These are phyloP conservation scores for Yarrowia phangngaensis DNA, from an alignment of 805 yeast genomes.

Conservation along the genomic window DNA sequence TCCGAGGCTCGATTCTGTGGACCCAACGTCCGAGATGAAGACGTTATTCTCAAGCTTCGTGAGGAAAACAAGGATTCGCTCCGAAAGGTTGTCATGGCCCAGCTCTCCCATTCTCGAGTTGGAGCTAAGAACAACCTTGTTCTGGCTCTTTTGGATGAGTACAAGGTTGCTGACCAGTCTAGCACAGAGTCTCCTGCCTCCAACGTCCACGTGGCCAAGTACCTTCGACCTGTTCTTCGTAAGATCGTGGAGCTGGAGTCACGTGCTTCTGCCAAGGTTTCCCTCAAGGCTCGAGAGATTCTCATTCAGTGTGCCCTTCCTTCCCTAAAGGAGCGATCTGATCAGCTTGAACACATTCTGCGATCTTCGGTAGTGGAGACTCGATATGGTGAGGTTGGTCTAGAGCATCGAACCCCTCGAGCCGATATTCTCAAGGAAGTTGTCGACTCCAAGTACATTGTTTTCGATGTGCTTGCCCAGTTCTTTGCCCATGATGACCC, in stretches of 20 bases:
- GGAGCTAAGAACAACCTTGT: constrained; percentile 89
- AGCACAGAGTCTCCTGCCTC: constrained; percentile 47
- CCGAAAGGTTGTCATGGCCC: constrained; percentile 63
- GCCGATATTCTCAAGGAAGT: constrained; percentile 79
- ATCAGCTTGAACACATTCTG: constrained; percentile 93
- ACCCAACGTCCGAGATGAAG: constrained; percentile 75
- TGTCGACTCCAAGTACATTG: constrained; percentile 92
- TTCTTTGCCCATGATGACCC: constrained; percentile 80
- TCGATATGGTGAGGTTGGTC: constrained; percentile 78
- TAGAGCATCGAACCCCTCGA: constrained; percentile 76
- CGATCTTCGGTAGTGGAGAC: constrained; percentile 87
- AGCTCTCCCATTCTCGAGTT: constrained; percentile 87
- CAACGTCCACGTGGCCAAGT: constrained; percentile 61
- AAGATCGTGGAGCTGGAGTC: constrained; percentile 83
- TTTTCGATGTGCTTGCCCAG: constrained; percentile 91
- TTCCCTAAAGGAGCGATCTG: constrained; percentile 90
- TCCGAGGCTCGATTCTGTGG: constrained; percentile 79
- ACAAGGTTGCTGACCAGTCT: constrained; percentile 44
- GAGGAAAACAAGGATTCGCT: constrained; percentile 80
- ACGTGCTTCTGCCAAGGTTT: constrained; percentile 87
- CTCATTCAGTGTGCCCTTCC: constrained; percentile 96
- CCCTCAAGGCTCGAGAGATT: constrained; percentile 92
- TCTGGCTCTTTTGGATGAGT: constrained; percentile 76
- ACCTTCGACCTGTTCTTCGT: constrained; percentile 68
- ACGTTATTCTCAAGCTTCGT: constrained; percentile 78